Base-by-base conservation (phyloP, 306 rosid species). In the Trichosanthes cucumerina region DNA sequence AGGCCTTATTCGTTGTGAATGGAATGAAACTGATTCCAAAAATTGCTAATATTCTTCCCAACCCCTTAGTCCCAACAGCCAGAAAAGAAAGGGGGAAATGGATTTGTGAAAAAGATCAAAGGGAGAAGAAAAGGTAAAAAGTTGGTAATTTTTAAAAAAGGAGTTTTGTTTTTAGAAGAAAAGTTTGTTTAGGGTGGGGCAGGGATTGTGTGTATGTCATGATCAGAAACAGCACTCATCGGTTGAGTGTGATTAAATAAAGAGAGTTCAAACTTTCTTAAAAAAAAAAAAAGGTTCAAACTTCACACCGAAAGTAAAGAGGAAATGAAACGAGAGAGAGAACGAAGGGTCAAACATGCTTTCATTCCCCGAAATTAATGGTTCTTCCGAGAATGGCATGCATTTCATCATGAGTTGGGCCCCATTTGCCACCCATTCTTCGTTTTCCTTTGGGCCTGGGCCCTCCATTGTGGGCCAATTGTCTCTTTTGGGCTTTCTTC, bases 331-430 rank as follows among this genome's bases (percentile, higher is more conserved):
- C 4, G 52, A 52, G 71, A 63, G 14, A 47, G 10, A 26, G 14
- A 2, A 3, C 0, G 38, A 4, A 62, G 79, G 87, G 89, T 91
- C 89, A 90, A 91, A 86, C 52, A 75, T 80, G 86, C 90, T 91
- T 84, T 89, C 89, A 85, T 84, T 87, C 87, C 82, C 33, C 76
- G 76, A 84, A 82, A 86, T 83, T 86, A 88, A 81, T 85, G 88
- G 89, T 82, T 70, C 88, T 83, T 81, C 87, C 87, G 4, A 88
- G 88, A 89, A 88, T 84, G 89, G 93, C 87, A 91, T 86, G 88
- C 85, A 86, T 80, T 77, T 76, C 87, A 89, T 93, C 82, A 89
- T 88, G 88, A 64, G 44, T 78, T 86, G 87, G 93, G 52, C 76
- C 89, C 91, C 82, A 78, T 83, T 39, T 79, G 80, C 86, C 85